Percentiles rank a stretch among this genome's conserved stretches.
phyloP scores from a whole-genome alignment of 495 filamentous ascomycete genomes.

The Neurospora sublineolata region DNA sequence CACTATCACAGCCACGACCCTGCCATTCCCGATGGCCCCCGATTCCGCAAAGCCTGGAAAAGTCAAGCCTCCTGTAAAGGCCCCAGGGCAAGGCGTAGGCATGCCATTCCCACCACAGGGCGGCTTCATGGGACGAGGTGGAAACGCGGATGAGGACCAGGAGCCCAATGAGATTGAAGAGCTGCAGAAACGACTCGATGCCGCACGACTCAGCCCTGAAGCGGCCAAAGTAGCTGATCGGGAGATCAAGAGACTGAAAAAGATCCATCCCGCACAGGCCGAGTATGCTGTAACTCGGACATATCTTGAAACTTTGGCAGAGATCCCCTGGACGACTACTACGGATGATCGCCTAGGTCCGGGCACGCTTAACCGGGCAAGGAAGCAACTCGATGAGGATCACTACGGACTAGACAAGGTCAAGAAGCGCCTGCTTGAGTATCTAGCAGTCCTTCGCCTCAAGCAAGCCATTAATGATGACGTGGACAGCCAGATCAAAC shows the following conservation, averaged over 20 bases:
- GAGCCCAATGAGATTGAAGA: constrained; percentile 83
- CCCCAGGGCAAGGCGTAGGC: constrained; percentile 10
- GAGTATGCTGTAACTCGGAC: constrained; percentile 88
- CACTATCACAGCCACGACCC: constrained; percentile 47
- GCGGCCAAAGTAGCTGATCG: constrained; percentile 79
- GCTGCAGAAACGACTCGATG: constrained; percentile 73
- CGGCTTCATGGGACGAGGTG: constrained; percentile 23
- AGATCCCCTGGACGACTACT: constrained; percentile 83
- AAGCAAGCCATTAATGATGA: constrained; percentile 81
- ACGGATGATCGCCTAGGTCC: constrained; percentile 83
- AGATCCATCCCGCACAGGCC: constrained; percentile 90
- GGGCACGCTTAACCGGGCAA: constrained; percentile 64
- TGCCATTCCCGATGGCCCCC: constrained; percentile 42
- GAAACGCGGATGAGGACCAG: constrained; percentile 49
- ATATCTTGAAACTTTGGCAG: constrained; percentile 90
- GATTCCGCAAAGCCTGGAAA: constrained; percentile 27
- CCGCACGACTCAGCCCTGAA: constrained; percentile 55
- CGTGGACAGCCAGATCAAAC: constrained; percentile 63
- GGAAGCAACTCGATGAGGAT: constrained; percentile 88
- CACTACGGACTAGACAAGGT: constrained; percentile 96
- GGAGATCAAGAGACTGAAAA: constrained; percentile 78
- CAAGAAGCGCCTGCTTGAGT: constrained; percentile 92
- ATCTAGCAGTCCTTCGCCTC: constrained; percentile 85
- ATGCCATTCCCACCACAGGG: constrained; percentile 36
- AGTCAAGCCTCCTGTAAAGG: constrained; percentile 16